Base-by-base conservation (phyloP, 768 basidiomycete species). In the Russula sp. region DNA sequence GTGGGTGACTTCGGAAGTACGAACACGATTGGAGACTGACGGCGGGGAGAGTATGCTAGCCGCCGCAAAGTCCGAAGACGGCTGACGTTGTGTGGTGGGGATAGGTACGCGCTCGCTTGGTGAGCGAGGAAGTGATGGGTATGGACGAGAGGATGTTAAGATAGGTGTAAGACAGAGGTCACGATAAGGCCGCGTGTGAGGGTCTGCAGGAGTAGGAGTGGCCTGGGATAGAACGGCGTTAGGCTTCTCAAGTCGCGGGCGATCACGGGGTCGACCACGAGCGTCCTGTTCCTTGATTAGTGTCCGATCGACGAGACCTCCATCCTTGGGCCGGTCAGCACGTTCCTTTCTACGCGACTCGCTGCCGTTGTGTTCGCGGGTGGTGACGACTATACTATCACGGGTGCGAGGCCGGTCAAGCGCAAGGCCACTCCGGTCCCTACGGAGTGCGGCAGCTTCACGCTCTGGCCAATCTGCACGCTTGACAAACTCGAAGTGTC, bases 401-500 rank as follows among this genome's bases (percentile, higher is more conserved):
- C 82, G 77, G n/a, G 83, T 81, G 70, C 77, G 78, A 20, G 80
- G 77, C 22, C 83, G 79, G 63, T 88, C 84, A 60, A 88, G 72
- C 24, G 78, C 79, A 22, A 84, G 83, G 40, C 80, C 77, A 71
- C 89, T 90, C 73, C 81, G 84, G 71, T 89, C 86, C 63, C 89
- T 79, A 62, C 89, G 79, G 55, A 86, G 77, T 22, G 86, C 87
- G 61, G 85, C 87, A 6, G 83, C 78, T 76, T 90, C 90, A 46
- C 88, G 83, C 73, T 90, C 89, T 1, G 88, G 89, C 91, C 91
- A 92, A 68, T 89, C 90, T 18, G 91, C 85, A 49, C 90, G 83
- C 72, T 90, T 91, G 53, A 92, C 88, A 69, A 90, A 91, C 77
- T 91, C 84, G 71, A 85, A 91, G 71, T 86, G 82, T 66, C 88